Base-by-base conservation (phyloP, 2,329 filamentous ascomycete genomes). In the Dryadomyces quercivorus region DNA sequence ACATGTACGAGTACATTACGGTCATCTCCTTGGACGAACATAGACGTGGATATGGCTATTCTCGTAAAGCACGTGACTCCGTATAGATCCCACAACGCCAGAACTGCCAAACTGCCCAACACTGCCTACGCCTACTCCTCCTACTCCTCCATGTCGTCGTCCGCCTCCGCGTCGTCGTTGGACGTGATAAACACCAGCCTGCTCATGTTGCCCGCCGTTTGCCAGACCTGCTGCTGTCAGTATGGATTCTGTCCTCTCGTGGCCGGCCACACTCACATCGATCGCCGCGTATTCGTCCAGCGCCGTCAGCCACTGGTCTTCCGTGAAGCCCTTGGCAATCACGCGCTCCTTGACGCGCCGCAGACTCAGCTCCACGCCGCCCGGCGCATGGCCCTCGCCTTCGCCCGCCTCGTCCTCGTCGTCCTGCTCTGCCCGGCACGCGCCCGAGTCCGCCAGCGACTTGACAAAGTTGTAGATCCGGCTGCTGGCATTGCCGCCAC, bases 401-500 rank as follows among this genome's bases (percentile, higher is more conserved):
- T 76, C 74, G 2, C 77, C 75, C 5, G 76, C 75, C 0, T 76
- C 75, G 9, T 71, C 87, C 74, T 61, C 80, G 61, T 66, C 76
- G 31, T 78, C 76, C 53, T 75, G 73, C 38, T 88, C 89, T 49
- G 89, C 83, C 45, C 87, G 84, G 61, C 92, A 90, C 53, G 90
- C 89, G 55, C 92, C 91, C 53, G 82, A 85, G 63, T 95, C 91
- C 48, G 88, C 85, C 71, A 97, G 84, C 5, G 81, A 82, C 66
- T 92, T 87, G 70, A 98, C 88, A 60, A 98, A 81, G 68, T 95
- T 93, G 72, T 95, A 97, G 63, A 98, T 97, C 69, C 88, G 88
- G 68, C 84, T 91, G 70, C 81, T 91, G 31, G 89, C 84, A 52
- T 88, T 95, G 62, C 86, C 81, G 61, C 87, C 85, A 55, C 84